These are phyloP conservation scores for Alternaria triticina DNA, from an alignment of 2,329 filamentous ascomycete genomes.

Conservation along the genomic window DNA sequence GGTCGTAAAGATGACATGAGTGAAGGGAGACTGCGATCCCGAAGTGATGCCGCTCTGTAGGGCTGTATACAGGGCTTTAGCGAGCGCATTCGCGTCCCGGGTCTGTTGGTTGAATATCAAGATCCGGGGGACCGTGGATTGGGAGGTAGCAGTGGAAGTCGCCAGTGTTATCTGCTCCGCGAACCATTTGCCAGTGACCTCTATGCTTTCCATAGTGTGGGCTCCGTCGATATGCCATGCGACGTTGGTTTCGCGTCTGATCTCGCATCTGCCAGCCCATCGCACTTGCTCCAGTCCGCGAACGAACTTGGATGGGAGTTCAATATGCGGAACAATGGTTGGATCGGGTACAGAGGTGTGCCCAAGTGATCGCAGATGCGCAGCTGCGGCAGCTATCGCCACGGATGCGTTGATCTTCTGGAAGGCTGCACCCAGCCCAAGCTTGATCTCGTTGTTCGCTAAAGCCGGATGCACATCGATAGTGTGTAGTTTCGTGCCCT, in stretches of 20 bases:
- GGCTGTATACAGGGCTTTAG: constrained; percentile 67
- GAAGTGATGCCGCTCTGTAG: constrained; percentile 49
- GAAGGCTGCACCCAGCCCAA: constrained; percentile 67
- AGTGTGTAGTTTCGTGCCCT: constrained; percentile 54
- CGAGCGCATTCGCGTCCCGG: constrained; percentile 72
- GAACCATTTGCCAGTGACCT: constrained; percentile 80
- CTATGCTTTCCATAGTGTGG: constrained; percentile 84
- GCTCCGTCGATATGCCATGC: constrained; percentile 87
- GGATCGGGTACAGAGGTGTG: constrained; percentile 49
- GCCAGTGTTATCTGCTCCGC: constrained; percentile 51
- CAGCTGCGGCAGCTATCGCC: constrained; percentile 64
- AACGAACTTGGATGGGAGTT: constrained; percentile 67
- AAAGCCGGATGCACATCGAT: constrained; percentile 58
- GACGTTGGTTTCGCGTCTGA: constrained; percentile 60
- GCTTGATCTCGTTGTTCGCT: constrained; percentile 53
- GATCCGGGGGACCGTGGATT: constrained; percentile 54
- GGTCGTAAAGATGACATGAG: constrained; percentile 79
- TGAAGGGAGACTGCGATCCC: constrained; percentile 60
- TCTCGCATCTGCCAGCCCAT: constrained; percentile 80
- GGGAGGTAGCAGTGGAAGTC: constrained; percentile 35
- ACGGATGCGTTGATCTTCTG: constrained; percentile 69
- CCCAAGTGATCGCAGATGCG: constrained; percentile 61
- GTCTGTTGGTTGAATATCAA: constrained; percentile 95
- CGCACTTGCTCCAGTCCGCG: constrained; percentile 70
- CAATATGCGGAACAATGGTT: constrained; percentile 35